Evolutionary conservation across 441 rosid genomes (phyloP).

Genomic region (Flueggea neowawraea): DNA sequence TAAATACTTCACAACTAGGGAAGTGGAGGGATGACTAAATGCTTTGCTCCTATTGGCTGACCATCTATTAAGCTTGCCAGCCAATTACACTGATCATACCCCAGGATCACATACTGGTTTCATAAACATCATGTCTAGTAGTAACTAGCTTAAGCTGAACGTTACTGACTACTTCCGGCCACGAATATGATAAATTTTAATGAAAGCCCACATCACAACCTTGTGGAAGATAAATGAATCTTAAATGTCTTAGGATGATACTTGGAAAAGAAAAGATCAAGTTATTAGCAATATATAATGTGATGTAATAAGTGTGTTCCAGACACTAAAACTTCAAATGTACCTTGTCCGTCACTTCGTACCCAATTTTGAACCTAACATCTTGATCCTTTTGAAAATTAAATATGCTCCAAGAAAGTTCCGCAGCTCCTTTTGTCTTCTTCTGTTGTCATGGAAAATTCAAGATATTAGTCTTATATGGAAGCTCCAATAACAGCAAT

Average conservation of each 20-base stretch:
- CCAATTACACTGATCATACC: not conserved
- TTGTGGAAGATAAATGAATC: no score
- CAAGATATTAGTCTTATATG: constrained; percentile 8
- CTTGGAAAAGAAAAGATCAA: no score
- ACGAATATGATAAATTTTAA: no score
- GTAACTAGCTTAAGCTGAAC: no score
- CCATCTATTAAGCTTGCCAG: not conserved
- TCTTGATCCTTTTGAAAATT: constrained; percentile 87
- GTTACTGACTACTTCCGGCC: no score
- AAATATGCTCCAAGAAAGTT: constrained; percentile 65
- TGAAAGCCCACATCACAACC: no score
- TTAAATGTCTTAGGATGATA: no score
- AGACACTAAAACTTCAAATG: not conserved
- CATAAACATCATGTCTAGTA: no score
- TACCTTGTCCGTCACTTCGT: constrained; percentile 76
- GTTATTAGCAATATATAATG: no score
- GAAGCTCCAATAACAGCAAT: not conserved
- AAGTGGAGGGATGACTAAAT: no score
- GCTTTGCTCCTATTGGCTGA: no score
- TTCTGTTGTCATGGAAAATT: constrained; percentile 41
- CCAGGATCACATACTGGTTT: no score
- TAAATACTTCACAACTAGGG: not conserved
- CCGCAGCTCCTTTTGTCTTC: constrained; percentile 77
- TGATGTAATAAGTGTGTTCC: not conserved
- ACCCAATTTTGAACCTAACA: constrained; percentile 76